A percentile compares a stretch with the other conserved stretches of the same genome.
These are phyloP conservation scores for Asterophora lycoperdoides DNA, from an alignment of 768 basidiomycete species.

Conservation along the genomic window DNA sequence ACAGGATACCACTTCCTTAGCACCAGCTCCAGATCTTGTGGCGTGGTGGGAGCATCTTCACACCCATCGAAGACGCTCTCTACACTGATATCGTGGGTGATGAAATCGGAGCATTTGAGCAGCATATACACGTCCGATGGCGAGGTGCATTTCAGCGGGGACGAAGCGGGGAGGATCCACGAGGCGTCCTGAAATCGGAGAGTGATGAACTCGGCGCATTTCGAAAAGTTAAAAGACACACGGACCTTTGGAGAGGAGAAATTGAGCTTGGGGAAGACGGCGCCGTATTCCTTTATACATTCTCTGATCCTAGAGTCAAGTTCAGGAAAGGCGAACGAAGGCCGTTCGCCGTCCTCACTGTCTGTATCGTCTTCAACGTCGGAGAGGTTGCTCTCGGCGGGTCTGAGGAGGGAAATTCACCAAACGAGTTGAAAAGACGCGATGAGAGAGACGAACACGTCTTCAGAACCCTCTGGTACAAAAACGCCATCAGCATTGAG, in stretches of 20 bases:
- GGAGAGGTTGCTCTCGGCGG: constrained; percentile 51
- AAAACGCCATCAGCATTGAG: constrained; percentile 82
- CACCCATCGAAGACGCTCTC: constrained; percentile 69
- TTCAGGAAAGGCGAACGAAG: constrained; percentile 69
- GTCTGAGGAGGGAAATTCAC: constrained; percentile 31
- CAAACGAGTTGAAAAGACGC: neutral
- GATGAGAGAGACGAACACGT: constrained; percentile 46
- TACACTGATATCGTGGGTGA: constrained; percentile 68
- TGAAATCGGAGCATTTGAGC: constrained; percentile 89
- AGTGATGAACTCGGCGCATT: neutral
- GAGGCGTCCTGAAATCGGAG: constrained; percentile 66
- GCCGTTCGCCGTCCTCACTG: constrained; percentile 24
- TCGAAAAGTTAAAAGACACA: neutral
- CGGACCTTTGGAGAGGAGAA: constrained; percentile 88
- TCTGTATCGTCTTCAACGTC: constrained; percentile 47
- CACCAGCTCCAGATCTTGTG: constrained; percentile 76
- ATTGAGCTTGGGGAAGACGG: constrained; percentile 94
- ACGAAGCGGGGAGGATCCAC: constrained; percentile 82
- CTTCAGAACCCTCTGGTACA: constrained; percentile 77
- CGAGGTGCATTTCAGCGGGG: constrained; percentile 81
- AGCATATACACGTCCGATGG: constrained; percentile 90
- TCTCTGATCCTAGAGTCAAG: constrained; percentile 70
- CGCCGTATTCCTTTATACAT: constrained; percentile 64
- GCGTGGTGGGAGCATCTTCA: constrained; percentile 10
- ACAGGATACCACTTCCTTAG: constrained; percentile 88